Base-by-base conservation (phyloP, 176 grass and related monocot species). In the Zoysia japonica region DNA sequence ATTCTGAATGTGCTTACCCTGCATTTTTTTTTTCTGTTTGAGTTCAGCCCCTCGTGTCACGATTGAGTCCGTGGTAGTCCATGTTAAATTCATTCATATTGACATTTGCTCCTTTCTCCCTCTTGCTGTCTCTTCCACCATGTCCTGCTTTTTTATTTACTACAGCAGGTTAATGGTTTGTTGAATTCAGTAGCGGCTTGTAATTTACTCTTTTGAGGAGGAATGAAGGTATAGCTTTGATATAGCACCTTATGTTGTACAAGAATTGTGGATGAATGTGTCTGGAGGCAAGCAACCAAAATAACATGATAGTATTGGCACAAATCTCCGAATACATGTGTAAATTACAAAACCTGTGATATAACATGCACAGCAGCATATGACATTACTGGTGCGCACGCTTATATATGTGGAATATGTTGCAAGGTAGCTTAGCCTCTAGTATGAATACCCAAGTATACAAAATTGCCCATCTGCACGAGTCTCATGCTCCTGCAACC, bases 71-170 rank as follows among this genome's bases (percentile, higher is more conserved):
- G 15, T 80, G 41, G 61, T 77, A 69, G 76, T 56, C 64, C 65
- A 41, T 90, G 88, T 87, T 90, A 74, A 88, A 87, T 88, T 87
- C 77, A 82, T 84, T 89, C 88, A 86, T 77, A 85, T 81, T 81
- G 5, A 85, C 40, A 77, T 39, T 82, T 45, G 11, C 16, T 13
- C 17, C 52, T 16, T 17, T 11, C 78, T 13, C 15, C 52, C 47
- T 64, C 63, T 74, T 65, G 47, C 70, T 74, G 13, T 71, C 56
- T 38, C 7, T 46, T 20, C 52, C 43, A 28, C 56, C 13, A 44
- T 86, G 46, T 55, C 80, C 86, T 91, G 88, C 85, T 88, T 67
- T 85, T 87, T 83, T 86, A 82, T 84, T 84, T 69, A 71, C 68
- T 78, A 65, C 61, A 94, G 80, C 89, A 87, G 80, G 76, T 84